A percentile compares a stretch with the other conserved stretches of the same genome.
Evolutionary conservation across 2,329 filamentous ascomycete genomes (phyloP).

Genomic region (Colletotrichum sidae): DNA sequence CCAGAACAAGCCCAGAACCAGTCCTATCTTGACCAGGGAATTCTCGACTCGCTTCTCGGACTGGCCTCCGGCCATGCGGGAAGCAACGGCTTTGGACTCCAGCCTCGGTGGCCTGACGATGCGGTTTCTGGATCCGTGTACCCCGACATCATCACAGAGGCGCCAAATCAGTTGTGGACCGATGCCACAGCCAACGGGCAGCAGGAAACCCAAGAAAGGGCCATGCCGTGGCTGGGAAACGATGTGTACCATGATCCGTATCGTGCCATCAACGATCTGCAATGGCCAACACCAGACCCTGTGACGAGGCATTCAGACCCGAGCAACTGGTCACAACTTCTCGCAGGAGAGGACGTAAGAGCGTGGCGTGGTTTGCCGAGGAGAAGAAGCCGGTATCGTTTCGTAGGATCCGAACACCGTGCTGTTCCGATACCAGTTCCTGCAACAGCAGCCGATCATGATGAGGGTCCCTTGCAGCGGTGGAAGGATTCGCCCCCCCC

Average conservation of each 20-base stretch:
- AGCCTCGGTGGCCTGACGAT: neutral
- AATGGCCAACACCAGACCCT: constrained; percentile 1
- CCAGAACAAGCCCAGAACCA: neutral
- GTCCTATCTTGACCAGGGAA: constrained; percentile 5
- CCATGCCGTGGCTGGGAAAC: neutral
- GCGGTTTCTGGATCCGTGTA: neutral
- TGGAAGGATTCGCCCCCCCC: constrained; percentile 47
- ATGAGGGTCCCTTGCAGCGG: constrained; percentile 44
- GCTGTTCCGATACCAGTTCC: constrained; percentile 6
- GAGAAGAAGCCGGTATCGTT: constrained; percentile 17
- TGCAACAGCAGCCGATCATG: neutral
- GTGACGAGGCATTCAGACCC: constrained; percentile 6
- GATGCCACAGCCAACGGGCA: neutral
- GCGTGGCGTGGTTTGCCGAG: neutral
- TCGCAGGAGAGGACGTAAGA: neutral
- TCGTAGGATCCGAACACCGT: constrained; percentile 2
- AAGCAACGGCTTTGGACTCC: constrained; percentile 1
- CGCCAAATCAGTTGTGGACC: neutral
- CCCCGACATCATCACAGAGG: neutral
- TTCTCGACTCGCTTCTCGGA: constrained; percentile 13
- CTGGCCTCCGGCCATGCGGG: constrained; percentile 3
- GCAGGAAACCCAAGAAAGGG: neutral
- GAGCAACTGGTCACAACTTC: constrained; percentile 6
- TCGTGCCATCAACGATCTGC: neutral
- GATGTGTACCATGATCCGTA: neutral